Base-by-base conservation (phyloP, 2,329 filamentous ascomycete species). In the Cercospora sojina region DNA sequence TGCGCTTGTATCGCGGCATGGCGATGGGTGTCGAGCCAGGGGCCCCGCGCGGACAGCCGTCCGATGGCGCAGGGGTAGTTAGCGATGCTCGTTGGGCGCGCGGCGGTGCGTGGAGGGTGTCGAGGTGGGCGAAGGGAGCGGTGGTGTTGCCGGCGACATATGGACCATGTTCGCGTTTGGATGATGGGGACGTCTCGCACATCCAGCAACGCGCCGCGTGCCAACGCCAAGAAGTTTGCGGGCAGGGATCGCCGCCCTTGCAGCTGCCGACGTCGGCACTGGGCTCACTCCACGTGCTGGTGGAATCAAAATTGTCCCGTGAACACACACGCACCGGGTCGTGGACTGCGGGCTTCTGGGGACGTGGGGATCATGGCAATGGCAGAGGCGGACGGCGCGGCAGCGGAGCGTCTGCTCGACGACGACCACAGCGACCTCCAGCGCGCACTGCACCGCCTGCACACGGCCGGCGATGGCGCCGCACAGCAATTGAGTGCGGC, bases 1-100 rank as follows among this genome's bases (percentile, higher is more conserved):
- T 81, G 76, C 84, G 83, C 79, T 86, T 86, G 79, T 84, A 82
- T 78, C 84, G 81, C 74, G 80, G 81, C 83, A 85, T 86, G 71
- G 62, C 58, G 58, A 18, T 38, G 23, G 20, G 43, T 23, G 29
- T 41, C 16, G 20, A 35, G 55, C 55, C 55, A 31, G 31, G 55
- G 55, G 55, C 23, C 57, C 20, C 12, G 12, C 23, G 49, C 49
- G 49, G 27, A 55, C 32, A 51, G 59, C 16, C 29, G 18, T 51
- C 32, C 32, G 20, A 43, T n/a, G 32, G 32, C 35, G 57, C n/a
- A 43, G 31, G 59, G 16, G 31, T 29, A 25, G 6, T n/a, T 53
- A 25, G 29, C 49, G 47, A 56, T 56, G 29, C 51, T 56, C 51
- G 25, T n/a, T 6, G 12, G 13, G 13, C 20, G 51, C n/a, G 23